Percentiles rank a stretch among this genome's conserved stretches.
Evolutionary conservation across 1,139 yeast species (phyloP).

Genomic region (Meyerozyma sp.): DNA sequence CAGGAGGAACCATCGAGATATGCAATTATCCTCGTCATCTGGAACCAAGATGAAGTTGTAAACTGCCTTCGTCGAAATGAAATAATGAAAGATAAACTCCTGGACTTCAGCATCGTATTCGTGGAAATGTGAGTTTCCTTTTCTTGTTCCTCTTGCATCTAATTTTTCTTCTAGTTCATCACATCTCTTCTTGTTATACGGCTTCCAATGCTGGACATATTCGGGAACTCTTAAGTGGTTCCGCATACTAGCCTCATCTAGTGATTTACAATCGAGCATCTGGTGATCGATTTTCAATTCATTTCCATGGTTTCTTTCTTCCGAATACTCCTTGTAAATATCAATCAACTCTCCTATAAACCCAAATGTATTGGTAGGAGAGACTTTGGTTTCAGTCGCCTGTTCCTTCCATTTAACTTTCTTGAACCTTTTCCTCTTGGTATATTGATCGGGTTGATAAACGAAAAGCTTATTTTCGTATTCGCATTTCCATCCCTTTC

Average conservation of each 20-base stretch:
- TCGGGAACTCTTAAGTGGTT: not conserved
- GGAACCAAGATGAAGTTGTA: slow-evolving; percentile 4
- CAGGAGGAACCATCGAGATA: slow-evolving; percentile 4
- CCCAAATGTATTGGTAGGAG: not conserved
- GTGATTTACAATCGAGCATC: not conserved
- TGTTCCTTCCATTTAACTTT: not conserved
- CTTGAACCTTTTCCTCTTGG: not conserved
- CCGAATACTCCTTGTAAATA: slow-evolving; percentile 2
- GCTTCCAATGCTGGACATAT: slow-evolving; percentile 4
- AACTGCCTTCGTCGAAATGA: slow-evolving; percentile 2
- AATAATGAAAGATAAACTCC: slow-evolving; percentile 4
- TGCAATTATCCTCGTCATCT: slow-evolving; percentile 4
- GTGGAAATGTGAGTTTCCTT: slow-evolving; percentile 2
- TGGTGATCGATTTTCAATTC: not conserved
- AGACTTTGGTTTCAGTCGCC: not conserved
- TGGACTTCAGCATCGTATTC: slow-evolving; percentile 6
- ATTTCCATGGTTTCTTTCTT: not conserved
- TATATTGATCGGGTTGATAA: slow-evolving; percentile 4
- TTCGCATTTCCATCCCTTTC: slow-evolving; percentile 2
- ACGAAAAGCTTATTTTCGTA: slow-evolving; percentile 4
- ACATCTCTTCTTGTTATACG: slow-evolving; percentile 2
- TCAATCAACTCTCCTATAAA: slow-evolving; percentile 1
- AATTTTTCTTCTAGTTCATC: slow-evolving; percentile 1
- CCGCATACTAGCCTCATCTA: not conserved
- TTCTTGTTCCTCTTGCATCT: not conserved